phyloP scores from a whole-genome alignment of 208 protist genomes.

The Leptomonas pyrrhocoris region DNA sequence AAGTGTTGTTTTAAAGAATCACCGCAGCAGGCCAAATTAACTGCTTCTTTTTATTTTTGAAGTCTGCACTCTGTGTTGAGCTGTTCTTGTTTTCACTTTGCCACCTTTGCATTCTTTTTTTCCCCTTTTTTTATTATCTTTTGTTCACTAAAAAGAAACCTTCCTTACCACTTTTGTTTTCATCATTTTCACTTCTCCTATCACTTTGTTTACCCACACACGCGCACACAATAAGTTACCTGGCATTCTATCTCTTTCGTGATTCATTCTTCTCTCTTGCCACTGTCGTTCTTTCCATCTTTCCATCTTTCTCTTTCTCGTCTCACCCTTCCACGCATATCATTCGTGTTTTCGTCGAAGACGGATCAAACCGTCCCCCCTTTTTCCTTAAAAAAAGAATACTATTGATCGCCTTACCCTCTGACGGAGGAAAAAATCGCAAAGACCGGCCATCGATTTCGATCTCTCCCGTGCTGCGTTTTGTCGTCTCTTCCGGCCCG shows the following conservation, averaged over 20 bases:
- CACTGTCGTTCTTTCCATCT: neutral
- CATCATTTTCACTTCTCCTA: neutral
- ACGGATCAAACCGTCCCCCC: neutral
- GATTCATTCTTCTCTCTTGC: neutral
- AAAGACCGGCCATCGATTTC: too few relatives aligned
- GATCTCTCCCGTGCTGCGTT: too few relatives aligned
- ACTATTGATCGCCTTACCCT: too few relatives aligned
- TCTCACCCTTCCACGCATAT: neutral
- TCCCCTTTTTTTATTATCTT: neutral
- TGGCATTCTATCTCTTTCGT: constrained; percentile 3
- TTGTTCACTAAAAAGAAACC: constrained; percentile 3
- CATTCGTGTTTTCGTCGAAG: neutral
- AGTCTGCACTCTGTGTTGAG: too few relatives aligned
- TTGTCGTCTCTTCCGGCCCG: too few relatives aligned
- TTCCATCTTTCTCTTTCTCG: constrained; percentile 3
- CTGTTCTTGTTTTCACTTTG: neutral
- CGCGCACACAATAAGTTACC: neutral
- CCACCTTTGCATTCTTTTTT: neutral
- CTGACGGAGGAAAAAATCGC: too few relatives aligned
- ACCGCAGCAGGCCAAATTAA: too few relatives aligned
- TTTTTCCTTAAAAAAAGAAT: neutral
- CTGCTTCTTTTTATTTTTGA: too few relatives aligned
- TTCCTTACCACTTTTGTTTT: neutral
- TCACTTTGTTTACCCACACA: constrained; percentile 3
- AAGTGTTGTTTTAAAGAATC: too few relatives aligned